Conservation (phyloP, 192 early-diverging fungal genomes). For the Dissophora ornata region DNA sequence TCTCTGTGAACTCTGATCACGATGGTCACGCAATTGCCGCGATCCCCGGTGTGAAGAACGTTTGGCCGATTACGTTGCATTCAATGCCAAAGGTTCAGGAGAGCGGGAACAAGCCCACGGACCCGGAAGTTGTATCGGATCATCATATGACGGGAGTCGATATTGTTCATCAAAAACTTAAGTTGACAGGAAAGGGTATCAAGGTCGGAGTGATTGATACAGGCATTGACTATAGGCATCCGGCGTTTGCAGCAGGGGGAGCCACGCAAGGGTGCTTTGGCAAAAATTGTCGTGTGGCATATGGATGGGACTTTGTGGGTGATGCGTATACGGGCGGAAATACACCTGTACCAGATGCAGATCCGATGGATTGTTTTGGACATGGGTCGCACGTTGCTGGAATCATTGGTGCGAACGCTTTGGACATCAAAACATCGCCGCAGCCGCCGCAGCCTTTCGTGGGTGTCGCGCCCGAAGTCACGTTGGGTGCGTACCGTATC, state of each 20-base stretch:
- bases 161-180: conserved; percentile 36
- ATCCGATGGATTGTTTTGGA: conserved; percentile 71
- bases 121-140: conserved; percentile 21
- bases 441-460: conserved; percentile 54
- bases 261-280: conserved; percentile 63
- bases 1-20: conserved; percentile 43
- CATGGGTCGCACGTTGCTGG: conserved; percentile 76
- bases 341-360: conserved; percentile 56
- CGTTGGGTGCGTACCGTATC: conserved; percentile 82
- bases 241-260: conserved; percentile 63
- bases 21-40: conserved; percentile 34
- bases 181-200: conserved; percentile 51
- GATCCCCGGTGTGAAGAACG: conserved; percentile 44
- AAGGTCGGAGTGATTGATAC: conserved; percentile 70
- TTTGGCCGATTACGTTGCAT: conserved; percentile 59
- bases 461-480: conserved; percentile 88
- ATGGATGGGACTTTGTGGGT: conserved; percentile 75
- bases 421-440: conserved; percentile 30
- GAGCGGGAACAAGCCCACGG: not conserved
- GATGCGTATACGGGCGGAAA: conserved; percentile 32
- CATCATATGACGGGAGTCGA: conserved; percentile 61
- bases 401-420: conserved; percentile 77
- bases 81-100: conserved; percentile 4
- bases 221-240: conserved; percentile 69
- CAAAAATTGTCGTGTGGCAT: conserved; percentile 63